Evolutionary conservation across 2,329 filamentous ascomycete genomes (phyloP).

Genomic region (Parastagonospora nodorum): DNA sequence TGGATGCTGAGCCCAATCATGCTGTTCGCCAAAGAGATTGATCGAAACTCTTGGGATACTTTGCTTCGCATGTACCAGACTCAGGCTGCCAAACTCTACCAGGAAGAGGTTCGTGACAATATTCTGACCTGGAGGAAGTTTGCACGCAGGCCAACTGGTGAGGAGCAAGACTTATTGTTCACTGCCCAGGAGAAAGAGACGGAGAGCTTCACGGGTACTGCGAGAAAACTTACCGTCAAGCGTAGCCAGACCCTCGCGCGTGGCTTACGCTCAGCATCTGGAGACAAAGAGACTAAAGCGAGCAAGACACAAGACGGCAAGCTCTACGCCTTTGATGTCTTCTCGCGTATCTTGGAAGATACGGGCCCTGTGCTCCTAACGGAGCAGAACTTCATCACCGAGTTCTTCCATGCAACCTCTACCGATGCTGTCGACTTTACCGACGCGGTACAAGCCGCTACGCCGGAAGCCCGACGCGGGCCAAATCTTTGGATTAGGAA

Average conservation of each 20-base stretch:
- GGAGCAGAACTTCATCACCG: slow-evolving; percentile 96
- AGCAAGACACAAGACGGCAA: slow-evolving; percentile 68
- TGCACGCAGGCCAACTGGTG: slow-evolving; percentile 73
- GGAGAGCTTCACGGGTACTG: slow-evolving; percentile 68
- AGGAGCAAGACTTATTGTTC: slow-evolving; percentile 86
- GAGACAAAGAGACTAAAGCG: slow-evolving; percentile 61
- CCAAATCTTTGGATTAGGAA: slow-evolving; percentile 75
- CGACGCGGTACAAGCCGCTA: slow-evolving; percentile 71
- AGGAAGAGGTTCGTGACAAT: slow-evolving; percentile 79
- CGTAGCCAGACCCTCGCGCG: slow-evolving; percentile 85
- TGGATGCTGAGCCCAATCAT: slow-evolving; percentile 90
- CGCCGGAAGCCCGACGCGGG: slow-evolving; percentile 71
- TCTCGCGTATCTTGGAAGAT: slow-evolving; percentile 79
- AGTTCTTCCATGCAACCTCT: slow-evolving; percentile 94
- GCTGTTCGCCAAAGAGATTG: slow-evolving; percentile 85
- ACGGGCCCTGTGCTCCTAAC: slow-evolving; percentile 82
- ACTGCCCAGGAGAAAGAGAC: slow-evolving; percentile 88
- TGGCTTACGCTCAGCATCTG: slow-evolving; percentile 69
- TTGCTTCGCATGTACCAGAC: slow-evolving; percentile 81
- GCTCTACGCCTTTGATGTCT: slow-evolving; percentile 78
- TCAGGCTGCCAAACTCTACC: slow-evolving; percentile 76
- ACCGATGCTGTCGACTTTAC: slow-evolving; percentile 81
- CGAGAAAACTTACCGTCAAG: slow-evolving; percentile 91
- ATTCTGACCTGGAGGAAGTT: slow-evolving; percentile 79
- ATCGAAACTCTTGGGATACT: slow-evolving; percentile 78